Evolutionary conservation across 2,329 filamentous ascomycete species (phyloP).

Genomic region (Xylaria multiplex): DNA sequence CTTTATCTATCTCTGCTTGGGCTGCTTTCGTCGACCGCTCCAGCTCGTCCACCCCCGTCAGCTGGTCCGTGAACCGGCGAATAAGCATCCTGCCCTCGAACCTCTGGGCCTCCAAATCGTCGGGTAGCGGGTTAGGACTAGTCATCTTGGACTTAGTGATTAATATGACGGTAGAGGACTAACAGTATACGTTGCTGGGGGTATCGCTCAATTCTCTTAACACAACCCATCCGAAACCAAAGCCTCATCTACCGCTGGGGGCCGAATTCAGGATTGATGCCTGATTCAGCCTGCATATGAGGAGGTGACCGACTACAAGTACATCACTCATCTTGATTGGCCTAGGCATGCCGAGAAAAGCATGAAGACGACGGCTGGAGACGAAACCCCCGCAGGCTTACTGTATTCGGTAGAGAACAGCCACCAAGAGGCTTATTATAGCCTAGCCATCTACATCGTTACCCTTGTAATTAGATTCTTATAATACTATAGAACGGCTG

Average conservation of each 20-base stretch:
- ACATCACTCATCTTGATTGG: background rate
- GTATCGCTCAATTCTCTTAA: background rate
- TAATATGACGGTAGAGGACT: background rate
- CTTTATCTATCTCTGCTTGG: conserved; percentile 30
- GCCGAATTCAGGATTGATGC: background rate
- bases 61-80: conserved; percentile 33
- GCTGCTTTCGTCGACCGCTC: conserved; percentile 30
- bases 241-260: background rate
- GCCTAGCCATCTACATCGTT: background rate
- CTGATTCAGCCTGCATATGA: background rate
- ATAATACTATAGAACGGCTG: background rate
- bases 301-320: background rate
- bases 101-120: conserved; percentile 8
- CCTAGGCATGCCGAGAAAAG: background rate
- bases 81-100: conserved; percentile 25
- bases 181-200: background rate
- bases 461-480: background rate
- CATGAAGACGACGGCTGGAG: background rate
- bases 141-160: conserved; percentile 1
- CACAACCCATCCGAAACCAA: background rate
- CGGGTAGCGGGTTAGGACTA: background rate
- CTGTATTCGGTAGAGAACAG: background rate
- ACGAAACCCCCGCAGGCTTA: background rate
- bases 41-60: conserved; percentile 29
- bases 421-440: background rate